These are phyloP conservation scores for Knoxia roxburghii DNA, from an alignment of 257 asterid genomes.

Conservation along the genomic window DNA sequence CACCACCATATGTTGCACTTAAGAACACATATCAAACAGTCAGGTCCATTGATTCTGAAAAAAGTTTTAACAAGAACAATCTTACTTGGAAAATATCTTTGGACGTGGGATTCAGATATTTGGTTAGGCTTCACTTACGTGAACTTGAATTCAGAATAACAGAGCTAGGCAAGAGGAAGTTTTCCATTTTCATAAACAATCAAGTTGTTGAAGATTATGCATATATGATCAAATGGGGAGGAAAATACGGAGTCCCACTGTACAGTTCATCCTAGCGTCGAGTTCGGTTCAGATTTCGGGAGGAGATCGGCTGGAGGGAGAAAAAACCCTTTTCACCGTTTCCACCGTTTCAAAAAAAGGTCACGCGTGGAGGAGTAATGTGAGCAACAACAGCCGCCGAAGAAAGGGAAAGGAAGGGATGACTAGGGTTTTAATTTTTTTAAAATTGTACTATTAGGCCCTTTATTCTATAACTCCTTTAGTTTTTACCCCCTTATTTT, in stretches of 20 bases:
- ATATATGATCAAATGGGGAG: slow-evolving; percentile 33
- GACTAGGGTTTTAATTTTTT: too few species aligned
- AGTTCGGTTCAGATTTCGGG: slow-evolving; percentile 66
- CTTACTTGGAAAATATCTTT: slow-evolving; percentile 54
- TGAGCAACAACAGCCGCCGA: too few species aligned
- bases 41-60: slow-evolving; percentile 26
- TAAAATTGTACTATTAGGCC: too few species aligned
- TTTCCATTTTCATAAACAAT: slow-evolving; percentile 41
- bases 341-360: too few species aligned
- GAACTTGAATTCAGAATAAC: slow-evolving; percentile 27
- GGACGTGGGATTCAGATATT: slow-evolving; percentile 55
- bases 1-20: slow-evolving; percentile 32
- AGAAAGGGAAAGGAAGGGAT: too few species aligned
- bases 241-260: slow-evolving; percentile 28
- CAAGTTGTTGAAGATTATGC: slow-evolving; percentile 37
- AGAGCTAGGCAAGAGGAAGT: slow-evolving; percentile 22
- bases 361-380: too few species aligned
- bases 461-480: too few species aligned
- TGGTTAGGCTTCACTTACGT: slow-evolving; percentile 56
- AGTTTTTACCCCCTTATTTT: too few species aligned
- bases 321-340: too few species aligned
- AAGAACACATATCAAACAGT: slow-evolving; percentile 39
- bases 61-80: slow-evolving; percentile 11
- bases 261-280: too few species aligned
- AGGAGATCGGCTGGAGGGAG: slow-evolving; percentile 44